Percentiles rank a stretch among this genome's conserved stretches.
Conservation (phyloP, 441 rosid genomes). For the Daphne laureola region DNA sequence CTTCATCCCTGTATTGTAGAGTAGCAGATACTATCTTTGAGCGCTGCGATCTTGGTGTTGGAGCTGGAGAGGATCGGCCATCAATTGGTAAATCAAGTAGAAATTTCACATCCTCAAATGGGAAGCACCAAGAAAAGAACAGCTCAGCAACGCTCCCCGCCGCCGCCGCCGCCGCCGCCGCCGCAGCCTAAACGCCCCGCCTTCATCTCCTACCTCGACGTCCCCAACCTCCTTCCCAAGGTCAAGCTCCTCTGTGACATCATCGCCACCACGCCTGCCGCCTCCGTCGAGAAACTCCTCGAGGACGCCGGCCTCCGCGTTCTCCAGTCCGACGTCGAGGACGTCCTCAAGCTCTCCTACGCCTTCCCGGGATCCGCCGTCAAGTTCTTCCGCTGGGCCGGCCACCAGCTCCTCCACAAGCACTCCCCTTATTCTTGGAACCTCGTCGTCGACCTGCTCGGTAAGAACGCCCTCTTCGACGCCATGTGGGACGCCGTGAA, state of each 20-base stretch:
- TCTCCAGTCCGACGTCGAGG: slow-evolving; percentile 37
- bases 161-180: slow-evolving; percentile 8
- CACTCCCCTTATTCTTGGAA: slow-evolving; percentile 70
- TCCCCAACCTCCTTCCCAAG: slow-evolving; percentile 30
- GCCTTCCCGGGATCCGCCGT: slow-evolving; percentile 42
- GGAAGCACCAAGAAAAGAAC: slow-evolving; percentile 11
- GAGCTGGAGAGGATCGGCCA: too few species aligned
- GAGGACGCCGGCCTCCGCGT: slow-evolving; percentile 32
- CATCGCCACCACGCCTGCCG: slow-evolving; percentile 40
- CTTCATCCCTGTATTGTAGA: too few species aligned
- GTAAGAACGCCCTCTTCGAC: slow-evolving; percentile 49
- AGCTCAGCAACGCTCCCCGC: slow-evolving; percentile 2
- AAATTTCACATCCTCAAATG: slow-evolving; percentile 11
- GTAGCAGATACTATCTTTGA: too few species aligned
- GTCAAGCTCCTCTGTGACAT: slow-evolving; percentile 36
- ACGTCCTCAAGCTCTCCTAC: slow-evolving; percentile 49
- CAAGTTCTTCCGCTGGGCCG: slow-evolving; percentile 67
- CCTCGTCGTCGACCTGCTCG: slow-evolving; percentile 52
- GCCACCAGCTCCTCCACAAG: slow-evolving; percentile 29
- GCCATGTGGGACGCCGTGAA: slow-evolving; percentile 66
- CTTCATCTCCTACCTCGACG: slow-evolving; percentile 32
- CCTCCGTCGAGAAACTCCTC: slow-evolving; percentile 31
- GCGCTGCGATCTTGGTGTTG: too few species aligned
- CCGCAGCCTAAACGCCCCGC: slow-evolving; percentile 12
- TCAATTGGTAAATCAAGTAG: neutral